A percentile compares a stretch with the other conserved stretches of the same genome.
Conservation (phyloP, 495 filamentous ascomycete genomes). For the Neurospora sp. region DNA sequence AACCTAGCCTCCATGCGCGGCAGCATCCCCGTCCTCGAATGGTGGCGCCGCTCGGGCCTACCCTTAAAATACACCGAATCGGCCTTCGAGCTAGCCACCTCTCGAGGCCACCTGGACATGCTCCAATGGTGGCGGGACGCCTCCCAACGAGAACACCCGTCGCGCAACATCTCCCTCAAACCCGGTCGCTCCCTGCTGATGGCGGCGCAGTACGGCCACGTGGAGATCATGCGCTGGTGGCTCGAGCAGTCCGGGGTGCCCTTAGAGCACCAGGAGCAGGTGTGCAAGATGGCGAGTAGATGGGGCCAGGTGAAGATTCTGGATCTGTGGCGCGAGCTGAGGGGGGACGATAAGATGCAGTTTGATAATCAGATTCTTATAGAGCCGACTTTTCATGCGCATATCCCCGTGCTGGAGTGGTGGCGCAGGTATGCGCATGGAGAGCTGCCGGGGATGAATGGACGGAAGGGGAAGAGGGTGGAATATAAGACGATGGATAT, state of each 20-base stretch:
- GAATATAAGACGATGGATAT: slow-evolving; percentile 95
- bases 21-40: slow-evolving; percentile 74
- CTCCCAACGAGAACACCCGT: slow-evolving; percentile 26
- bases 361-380: slow-evolving; percentile 86
- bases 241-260: slow-evolving; percentile 58
- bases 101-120: slow-evolving; percentile 70
- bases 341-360: slow-evolving; percentile 69
- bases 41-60: slow-evolving; percentile 79
- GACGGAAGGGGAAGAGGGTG: slow-evolving; percentile 41
- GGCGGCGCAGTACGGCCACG: slow-evolving; percentile 68
- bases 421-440: slow-evolving; percentile 68
- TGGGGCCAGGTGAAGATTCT: slow-evolving; percentile 82
- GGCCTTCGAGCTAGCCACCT: slow-evolving; percentile 76
- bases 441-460: slow-evolving; percentile 32
- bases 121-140: slow-evolving; percentile 85
- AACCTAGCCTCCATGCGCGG: slow-evolving; percentile 78
- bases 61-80: slow-evolving; percentile 74
- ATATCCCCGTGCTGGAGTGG: slow-evolving; percentile 80
- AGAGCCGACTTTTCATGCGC: slow-evolving; percentile 76
- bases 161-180: slow-evolving; percentile 41
- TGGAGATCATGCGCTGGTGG: slow-evolving; percentile 72
- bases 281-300: slow-evolving; percentile 72
- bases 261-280: slow-evolving; percentile 60
- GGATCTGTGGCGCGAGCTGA: slow-evolving; percentile 66
- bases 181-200: slow-evolving; percentile 71